These are phyloP conservation scores for Fragilariopsis cylindrus DNA, from an alignment of 108 stramenopile genomes.

Conservation along the genomic window DNA sequence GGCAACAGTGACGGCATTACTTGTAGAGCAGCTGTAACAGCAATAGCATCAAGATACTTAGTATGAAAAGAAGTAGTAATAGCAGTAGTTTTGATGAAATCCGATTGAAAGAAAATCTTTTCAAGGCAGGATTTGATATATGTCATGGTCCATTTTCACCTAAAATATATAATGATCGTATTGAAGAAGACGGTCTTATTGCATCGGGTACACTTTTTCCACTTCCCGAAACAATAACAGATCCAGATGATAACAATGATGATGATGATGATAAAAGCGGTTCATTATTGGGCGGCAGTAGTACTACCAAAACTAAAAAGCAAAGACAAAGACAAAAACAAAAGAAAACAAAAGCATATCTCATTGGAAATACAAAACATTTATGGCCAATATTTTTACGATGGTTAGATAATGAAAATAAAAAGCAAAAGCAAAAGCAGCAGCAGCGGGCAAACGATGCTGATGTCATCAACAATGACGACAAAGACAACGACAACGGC, in stretches of 20 bases:
- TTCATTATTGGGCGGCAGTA: too few species aligned
- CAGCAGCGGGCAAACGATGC: neutral
- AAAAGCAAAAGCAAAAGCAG: conserved; percentile 14
- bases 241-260: neutral
- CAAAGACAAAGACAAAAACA: neutral
- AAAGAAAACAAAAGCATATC: conserved; percentile 31
- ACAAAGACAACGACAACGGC: too few species aligned
- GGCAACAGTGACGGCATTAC: too few species aligned
- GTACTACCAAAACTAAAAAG: too few species aligned
- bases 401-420: conserved; percentile 39
- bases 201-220: conserved; percentile 34
- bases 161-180: conserved; percentile 44
- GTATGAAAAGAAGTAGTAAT: too few species aligned
- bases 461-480: neutral
- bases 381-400: conserved; percentile 44
- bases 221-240: conserved; percentile 37
- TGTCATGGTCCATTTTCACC: conserved; percentile 49
- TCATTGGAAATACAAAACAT: conserved; percentile 51
- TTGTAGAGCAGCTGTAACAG: too few species aligned
- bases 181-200: conserved; percentile 42
- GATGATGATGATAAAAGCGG: too few species aligned
- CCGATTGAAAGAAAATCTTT: neutral
- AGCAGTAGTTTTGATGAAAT: too few species aligned
- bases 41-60: too few species aligned
- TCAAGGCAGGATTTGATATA: conserved; percentile 7